Base-by-base conservation (phyloP, 2,329 filamentous ascomycete species). In the Aspergillus ruber region DNA sequence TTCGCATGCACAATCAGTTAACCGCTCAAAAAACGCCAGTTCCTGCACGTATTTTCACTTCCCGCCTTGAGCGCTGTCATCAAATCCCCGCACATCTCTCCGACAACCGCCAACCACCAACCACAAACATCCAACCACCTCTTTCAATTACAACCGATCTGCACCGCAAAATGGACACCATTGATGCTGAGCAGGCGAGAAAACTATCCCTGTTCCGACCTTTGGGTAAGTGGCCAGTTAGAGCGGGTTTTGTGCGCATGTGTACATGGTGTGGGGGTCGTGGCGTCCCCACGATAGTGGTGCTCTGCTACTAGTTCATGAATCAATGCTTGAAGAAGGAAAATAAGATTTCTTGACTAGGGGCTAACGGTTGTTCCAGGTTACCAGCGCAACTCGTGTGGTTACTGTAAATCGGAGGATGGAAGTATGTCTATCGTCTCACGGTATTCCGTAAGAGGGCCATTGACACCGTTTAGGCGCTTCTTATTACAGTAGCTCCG, bases 311-410 rank as follows among this genome's bases (percentile, higher is more conserved):
- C 4, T 21, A 6, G 25, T 29, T 29, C 25, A 12, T 29, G 1
- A 29, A 12, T 29, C 6, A 7, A 17, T 42, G 18, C 18, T n/a
- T 42, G 6, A 13, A 23, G 38, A 8, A 12, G 6, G 17, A n/a
- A 23, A 41, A n/a, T 17, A n/a, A 17, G 20, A 8, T 21, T n/a
- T 40, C 25, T 29, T 29, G 25, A 4, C 25, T 29, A 10, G 9
- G 9, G 3, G 25, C 25, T 29, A 29, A 29, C 10, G 10, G 3
- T 4, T 29, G 1, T 8, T 42, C 41, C 56, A 74, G 71, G 72
- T 49, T 75, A 75, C 58, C 71, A 74, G 56, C 66, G 67, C 44
- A 73, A 70, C 50, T 65, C 65, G 12, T 75, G 73, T 56, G 73
- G 73, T 46, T 76, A 76, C 59, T 76, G 73, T 63, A 72, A 74